A percentile compares a stretch with the other conserved stretches of the same genome.
These are phyloP conservation scores for Aspergillus bertholletiae DNA, from an alignment of 495 filamentous ascomycete genomes.

Conservation along the genomic window DNA sequence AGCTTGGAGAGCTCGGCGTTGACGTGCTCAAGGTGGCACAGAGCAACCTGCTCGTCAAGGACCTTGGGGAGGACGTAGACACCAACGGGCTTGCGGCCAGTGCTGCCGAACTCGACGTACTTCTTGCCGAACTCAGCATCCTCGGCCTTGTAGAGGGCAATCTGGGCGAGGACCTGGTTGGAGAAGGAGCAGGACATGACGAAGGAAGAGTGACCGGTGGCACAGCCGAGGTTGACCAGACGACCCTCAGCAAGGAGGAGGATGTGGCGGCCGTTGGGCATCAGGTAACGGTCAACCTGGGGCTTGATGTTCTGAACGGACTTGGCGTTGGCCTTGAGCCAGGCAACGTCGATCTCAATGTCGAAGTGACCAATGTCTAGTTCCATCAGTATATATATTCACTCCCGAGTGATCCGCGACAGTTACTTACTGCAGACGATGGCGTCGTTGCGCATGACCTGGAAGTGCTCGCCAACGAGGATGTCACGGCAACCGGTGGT, in stretches of 20 bases:
- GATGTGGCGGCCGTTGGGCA: slow-evolving; percentile 92
- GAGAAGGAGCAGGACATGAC: slow-evolving; percentile 99
- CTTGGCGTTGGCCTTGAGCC: slow-evolving; percentile 94
- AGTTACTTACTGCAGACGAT: slow-evolving; percentile 90
- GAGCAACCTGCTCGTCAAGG: slow-evolving; percentile 95
- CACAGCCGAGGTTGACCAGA: slow-evolving; percentile 98
- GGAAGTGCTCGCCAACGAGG: slow-evolving; percentile 86
- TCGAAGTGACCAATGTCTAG: slow-evolving; percentile 99
- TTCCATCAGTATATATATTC: slow-evolving; percentile 6
- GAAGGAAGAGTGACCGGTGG: slow-evolving; percentile 98
- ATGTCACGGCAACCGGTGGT: slow-evolving; percentile 99
- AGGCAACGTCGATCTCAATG: slow-evolving; percentile 99
- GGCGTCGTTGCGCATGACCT: slow-evolving; percentile 96
- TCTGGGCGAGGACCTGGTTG: slow-evolving; percentile 99
- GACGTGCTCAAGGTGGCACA: slow-evolving; percentile 89
- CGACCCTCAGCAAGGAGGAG: slow-evolving; percentile 97
- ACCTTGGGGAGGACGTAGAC: slow-evolving; percentile 99
- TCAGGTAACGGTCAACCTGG: slow-evolving; percentile 95
- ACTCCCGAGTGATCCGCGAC: background rate
- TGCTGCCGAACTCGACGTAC: slow-evolving; percentile 94
- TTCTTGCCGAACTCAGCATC: slow-evolving; percentile 85
- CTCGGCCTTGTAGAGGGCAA: slow-evolving; percentile 92
- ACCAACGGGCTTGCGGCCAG: slow-evolving; percentile 80
- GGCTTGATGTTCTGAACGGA: slow-evolving; percentile 98
- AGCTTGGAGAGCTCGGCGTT: slow-evolving; percentile 90